Conservation (phyloP, 2,329 filamentous ascomycete species). For the Lachnum nothofagi region DNA sequence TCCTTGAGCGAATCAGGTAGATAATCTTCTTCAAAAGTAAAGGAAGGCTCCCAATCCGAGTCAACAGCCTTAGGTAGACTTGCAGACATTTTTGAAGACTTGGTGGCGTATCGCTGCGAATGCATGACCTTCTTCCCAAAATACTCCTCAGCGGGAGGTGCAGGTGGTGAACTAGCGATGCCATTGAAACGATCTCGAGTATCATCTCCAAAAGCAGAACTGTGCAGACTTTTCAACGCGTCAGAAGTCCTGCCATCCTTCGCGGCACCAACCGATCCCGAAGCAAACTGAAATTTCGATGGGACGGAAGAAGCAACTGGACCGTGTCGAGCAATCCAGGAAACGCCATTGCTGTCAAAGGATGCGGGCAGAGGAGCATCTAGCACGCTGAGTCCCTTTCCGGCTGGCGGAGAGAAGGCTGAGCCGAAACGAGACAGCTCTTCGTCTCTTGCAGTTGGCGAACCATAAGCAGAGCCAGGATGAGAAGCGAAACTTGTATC, state of each 20-base stretch:
- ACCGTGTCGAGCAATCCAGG: constrained; percentile 81
- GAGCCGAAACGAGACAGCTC: constrained; percentile 57
- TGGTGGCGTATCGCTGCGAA: constrained; percentile 58
- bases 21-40: constrained; percentile 84
- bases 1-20: constrained; percentile 68
- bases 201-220: constrained; percentile 58
- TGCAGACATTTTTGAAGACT: constrained; percentile 66
- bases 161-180: constrained; percentile 39
- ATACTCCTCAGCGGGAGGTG: constrained; percentile 49
- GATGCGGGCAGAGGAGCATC: constrained; percentile 90
- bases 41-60: constrained; percentile 60
- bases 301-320: constrained; percentile 91
- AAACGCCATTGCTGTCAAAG: constrained; percentile 93
- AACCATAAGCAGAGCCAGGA: constrained; percentile 65
- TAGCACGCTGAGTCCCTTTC: constrained; percentile 74
- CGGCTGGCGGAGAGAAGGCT: constrained; percentile 70
- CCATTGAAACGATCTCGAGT: constrained; percentile 59
- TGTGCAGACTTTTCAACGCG: constrained; percentile 59
- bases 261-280: constrained; percentile 62
- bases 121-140: constrained; percentile 68
- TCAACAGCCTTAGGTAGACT: constrained; percentile 58
- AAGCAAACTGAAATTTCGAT: constrained; percentile 83
- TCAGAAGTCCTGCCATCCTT: constrained; percentile 58
- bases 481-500: constrained; percentile 51
- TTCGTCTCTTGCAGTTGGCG: constrained; percentile 73